Evolutionary conservation across 2,329 filamentous ascomycete species (phyloP), one percentile per base, ranked within the genome.

Genomic region (Metarhizium anisopliae): DNA sequence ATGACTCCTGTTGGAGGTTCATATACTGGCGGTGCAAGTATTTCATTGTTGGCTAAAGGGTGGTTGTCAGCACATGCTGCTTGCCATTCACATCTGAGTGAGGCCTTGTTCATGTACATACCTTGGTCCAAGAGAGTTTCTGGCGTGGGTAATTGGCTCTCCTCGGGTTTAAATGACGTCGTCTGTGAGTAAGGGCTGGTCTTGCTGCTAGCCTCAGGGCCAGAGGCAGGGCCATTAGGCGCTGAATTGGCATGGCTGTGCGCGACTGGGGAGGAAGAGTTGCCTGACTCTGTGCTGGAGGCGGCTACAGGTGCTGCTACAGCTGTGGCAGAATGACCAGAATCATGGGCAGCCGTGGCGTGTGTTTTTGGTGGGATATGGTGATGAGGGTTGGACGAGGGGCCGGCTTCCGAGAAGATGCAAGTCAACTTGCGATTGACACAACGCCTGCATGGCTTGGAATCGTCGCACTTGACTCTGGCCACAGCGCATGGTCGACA

Each of bases 401-500:
- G 72, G 11, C 69, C 69, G 14, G 69, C 63, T 53, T 72, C 70
- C 11, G 67, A 63, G 16, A 66, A 66, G 30, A 69, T 74, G 65
- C 79, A 82, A 14, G 61, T 64, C 53, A 81, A 59, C 47, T 75
- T 74, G 32, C 78, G 73, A 54, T 69, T 74, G 52, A 74, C 68
- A 59, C 79, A 81, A 35, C 78, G 73, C 18, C 73, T 72, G 62
- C 79, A 82, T 36, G 79, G 79, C 65, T 82, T 81, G 25, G 69
- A 63, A 56, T 82, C 79, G 58, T 80, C 77, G 58, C 79, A 82
- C 60, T 81, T 81, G 49, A 82, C 77, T 20, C 79, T 71, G 11
- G 79, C 78, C 18, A 72, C 64, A 3, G 79, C 78, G 59, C 79
- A 82, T 10, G 75, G 68, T 29, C 73, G 72, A 59, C 79, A 82